phyloP scores from a whole-genome alignment of 148 eudicot species.

The Nepenthes gracilis region DNA sequence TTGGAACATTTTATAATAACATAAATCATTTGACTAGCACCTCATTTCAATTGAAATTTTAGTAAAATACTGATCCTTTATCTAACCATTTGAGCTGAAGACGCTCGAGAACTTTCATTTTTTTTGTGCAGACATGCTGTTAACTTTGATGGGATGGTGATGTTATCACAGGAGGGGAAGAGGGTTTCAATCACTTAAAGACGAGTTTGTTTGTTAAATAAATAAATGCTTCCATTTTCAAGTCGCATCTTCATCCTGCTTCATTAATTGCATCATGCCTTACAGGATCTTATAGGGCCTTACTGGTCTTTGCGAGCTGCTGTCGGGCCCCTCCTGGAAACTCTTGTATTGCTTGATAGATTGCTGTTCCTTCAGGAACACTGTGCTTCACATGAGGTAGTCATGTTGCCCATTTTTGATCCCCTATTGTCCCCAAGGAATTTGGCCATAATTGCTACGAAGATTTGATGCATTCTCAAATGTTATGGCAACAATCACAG shows the following conservation, averaged over 20 bases:
- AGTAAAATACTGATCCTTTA: no score
- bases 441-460: slow-evolving; percentile 68
- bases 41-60: no score
- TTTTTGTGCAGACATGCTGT: no score
- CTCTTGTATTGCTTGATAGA: slow-evolving; percentile 76
- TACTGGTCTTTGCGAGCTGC: slow-evolving; percentile 94
- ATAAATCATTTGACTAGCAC: no score
- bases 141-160: no score
- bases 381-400: slow-evolving; percentile 30
- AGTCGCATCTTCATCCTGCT: neutral
- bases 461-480: slow-evolving; percentile 14
- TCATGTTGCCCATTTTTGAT: slow-evolving; percentile 66
- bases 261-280: slow-evolving; percentile 4
- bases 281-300: slow-evolving; percentile 83
- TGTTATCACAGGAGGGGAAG: no score
- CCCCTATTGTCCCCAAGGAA: slow-evolving; percentile 81
- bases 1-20: no score
- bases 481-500: neutral
- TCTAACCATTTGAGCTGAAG: no score
- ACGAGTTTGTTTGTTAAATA: neutral
- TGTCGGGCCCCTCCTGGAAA: slow-evolving; percentile 79
- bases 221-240: neutral
- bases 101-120: no score
- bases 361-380: slow-evolving; percentile 84
- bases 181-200: neutral